A percentile compares a stretch with the other conserved stretches of the same genome.
Evolutionary conservation across 169 alveolate species (phyloP).

Genomic region (Eimeria tenella): DNA sequence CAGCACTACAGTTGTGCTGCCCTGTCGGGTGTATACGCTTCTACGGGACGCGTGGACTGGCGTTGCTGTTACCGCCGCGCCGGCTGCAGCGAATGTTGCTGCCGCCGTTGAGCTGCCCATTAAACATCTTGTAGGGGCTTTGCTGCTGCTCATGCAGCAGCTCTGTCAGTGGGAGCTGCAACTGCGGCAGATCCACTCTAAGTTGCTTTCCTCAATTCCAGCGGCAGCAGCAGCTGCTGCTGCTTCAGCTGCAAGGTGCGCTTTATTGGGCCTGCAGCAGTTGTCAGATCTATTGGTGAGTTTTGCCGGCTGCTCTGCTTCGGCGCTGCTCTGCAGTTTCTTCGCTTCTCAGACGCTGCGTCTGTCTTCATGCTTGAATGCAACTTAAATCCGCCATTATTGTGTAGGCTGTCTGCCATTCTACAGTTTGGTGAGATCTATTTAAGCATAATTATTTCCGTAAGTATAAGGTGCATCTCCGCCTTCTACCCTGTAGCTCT

Average conservation of each 20-base stretch:
- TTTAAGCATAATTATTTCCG: too few species aligned
- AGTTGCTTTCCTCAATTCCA: background rate
- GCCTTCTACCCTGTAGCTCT: background rate
- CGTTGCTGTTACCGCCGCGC: background rate
- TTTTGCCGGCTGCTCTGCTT: background rate
- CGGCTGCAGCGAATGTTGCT: background rate
- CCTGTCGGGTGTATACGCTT: slow-evolving; percentile 77
- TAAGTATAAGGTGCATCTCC: background rate
- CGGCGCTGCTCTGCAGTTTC: background rate
- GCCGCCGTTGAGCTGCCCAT: background rate
- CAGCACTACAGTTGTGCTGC: slow-evolving; percentile 91
- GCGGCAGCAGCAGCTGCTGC: slow-evolving; percentile 19
- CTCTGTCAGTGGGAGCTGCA: background rate
- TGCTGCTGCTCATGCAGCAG: background rate
- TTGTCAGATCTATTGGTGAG: background rate
- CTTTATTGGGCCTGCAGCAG: background rate
- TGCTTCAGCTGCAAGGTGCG: background rate
- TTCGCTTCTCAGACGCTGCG: background rate
- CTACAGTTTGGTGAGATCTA: too few species aligned
- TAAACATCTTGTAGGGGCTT: background rate
- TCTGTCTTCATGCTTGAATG: too few species aligned
- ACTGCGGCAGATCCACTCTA: background rate
- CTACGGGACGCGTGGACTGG: background rate
- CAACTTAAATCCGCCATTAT: too few species aligned
- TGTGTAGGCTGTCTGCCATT: too few species aligned